A percentile compares a stretch with the other conserved stretches of the same genome.
These are phyloP conservation scores for Fusarium floridanum DNA, from an alignment of 2,329 filamentous ascomycete genomes.

Conservation along the genomic window DNA sequence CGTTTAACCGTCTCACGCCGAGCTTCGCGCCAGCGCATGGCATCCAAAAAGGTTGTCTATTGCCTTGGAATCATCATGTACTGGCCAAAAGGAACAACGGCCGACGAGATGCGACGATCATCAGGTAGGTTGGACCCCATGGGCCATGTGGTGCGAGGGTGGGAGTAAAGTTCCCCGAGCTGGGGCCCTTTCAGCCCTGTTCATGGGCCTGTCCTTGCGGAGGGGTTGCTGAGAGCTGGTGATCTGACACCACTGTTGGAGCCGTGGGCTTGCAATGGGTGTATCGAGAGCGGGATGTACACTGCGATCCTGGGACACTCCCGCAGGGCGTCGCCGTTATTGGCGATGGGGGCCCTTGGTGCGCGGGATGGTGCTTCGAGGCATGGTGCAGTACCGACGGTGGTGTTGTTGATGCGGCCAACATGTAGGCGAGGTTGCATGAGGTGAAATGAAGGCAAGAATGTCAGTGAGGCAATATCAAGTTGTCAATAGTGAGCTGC, in stretches of 20 bases:
- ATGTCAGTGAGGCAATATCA: background rate
- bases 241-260: constrained; percentile 1
- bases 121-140: constrained; percentile 3
- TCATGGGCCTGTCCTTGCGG: constrained; percentile 6
- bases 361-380: constrained; percentile 2
- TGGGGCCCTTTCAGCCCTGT: constrained; percentile 6
- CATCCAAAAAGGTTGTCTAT: background rate
- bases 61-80: background rate
- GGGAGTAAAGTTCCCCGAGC: constrained; percentile 3
- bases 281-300: background rate
- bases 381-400: constrained; percentile 3
- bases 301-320: background rate
- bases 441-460: constrained; percentile 5
- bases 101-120: constrained; percentile 2
- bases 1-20: background rate
- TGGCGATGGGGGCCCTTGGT: background rate
- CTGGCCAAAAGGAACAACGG: constrained; percentile 1
- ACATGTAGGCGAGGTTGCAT: background rate
- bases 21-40: background rate
- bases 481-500: background rate
- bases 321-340: background rate
- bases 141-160: constrained; percentile 1
- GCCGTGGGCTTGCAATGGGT: constrained; percentile 1
- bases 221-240: constrained; percentile 2
- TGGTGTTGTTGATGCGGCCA: constrained; percentile 3